Percentiles rank a stretch among this genome's conserved stretches.
Evolutionary conservation across 202 grass and related monocot species (phyloP).

Genomic region (Eragrostis tef): DNA sequence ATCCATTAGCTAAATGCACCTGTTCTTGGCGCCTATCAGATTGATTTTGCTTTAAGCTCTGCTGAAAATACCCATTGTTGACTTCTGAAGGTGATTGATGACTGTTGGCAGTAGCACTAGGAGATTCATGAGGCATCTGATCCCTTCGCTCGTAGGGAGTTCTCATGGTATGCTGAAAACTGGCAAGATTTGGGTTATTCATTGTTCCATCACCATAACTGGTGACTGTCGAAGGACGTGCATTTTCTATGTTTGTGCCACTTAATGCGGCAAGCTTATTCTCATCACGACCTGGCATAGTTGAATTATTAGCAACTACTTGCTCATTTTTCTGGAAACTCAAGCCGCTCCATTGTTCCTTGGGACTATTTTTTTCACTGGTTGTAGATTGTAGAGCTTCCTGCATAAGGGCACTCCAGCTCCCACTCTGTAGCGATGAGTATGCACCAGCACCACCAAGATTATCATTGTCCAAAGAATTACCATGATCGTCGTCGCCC

Average conservation of each 20-base stretch:
- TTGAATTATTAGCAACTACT: slow-evolving; percentile 43
- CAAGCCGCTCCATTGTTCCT: slow-evolving; percentile 89
- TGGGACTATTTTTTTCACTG: slow-evolving; percentile 77
- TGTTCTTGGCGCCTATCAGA: slow-evolving; percentile 62
- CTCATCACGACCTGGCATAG: slow-evolving; percentile 44
- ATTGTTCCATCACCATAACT: slow-evolving; percentile 57
- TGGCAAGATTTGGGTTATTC: slow-evolving; percentile 57
- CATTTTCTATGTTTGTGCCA: slow-evolving; percentile 48
- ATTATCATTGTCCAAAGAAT: slow-evolving; percentile 67
- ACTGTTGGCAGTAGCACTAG: slow-evolving; percentile 46
- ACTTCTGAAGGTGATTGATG: slow-evolving; percentile 55
- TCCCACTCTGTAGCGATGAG: slow-evolving; percentile 90
- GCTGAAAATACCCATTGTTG: slow-evolving; percentile 57
- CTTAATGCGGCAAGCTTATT: slow-evolving; percentile 55
- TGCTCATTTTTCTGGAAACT: slow-evolving; percentile 70
- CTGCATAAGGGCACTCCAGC: slow-evolving; percentile 99
- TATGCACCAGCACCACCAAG: slow-evolving; percentile 60
- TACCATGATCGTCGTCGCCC: slow-evolving; percentile 59
- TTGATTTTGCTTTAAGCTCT: slow-evolving; percentile 63
- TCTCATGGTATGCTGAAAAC: slow-evolving; percentile 60
- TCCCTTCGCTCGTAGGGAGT: slow-evolving; percentile 58
- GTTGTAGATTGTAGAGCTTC: slow-evolving; percentile 85
- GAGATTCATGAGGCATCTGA: slow-evolving; percentile 50
- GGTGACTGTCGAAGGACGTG: slow-evolving; percentile 49
- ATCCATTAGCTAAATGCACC: slow-evolving; percentile 54